phyloP scores from a whole-genome alignment of 2,329 filamentous ascomycete genomes.

The Nemania sp. region DNA sequence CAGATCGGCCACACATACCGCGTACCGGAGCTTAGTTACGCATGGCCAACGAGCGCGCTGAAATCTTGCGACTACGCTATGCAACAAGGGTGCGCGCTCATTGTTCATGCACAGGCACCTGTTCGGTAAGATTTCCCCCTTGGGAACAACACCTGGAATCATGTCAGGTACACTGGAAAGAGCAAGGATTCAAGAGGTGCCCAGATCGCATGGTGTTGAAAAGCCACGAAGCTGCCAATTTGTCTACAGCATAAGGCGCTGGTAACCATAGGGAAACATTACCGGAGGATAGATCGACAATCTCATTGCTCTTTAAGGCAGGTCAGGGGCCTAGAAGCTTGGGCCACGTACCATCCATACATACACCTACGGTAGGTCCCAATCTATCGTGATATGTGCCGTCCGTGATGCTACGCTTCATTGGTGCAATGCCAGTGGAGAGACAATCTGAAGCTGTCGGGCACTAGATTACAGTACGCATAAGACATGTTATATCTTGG shows the following conservation, averaged over 20 bases:
- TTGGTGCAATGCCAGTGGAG: background rate
- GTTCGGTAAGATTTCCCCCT: too few species aligned
- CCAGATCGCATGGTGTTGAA: conserved; percentile 6
- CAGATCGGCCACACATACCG: conserved; percentile 11
- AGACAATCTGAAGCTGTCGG: background rate
- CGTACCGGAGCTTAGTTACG: background rate
- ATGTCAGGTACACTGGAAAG: background rate
- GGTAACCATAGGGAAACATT: too few species aligned
- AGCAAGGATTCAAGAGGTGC: background rate
- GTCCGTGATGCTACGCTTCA: background rate
- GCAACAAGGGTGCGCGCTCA: too few species aligned
- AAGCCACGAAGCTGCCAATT: background rate
- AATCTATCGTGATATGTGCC: too few species aligned
- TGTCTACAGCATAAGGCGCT: too few species aligned
- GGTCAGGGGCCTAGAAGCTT: conserved; percentile 10
- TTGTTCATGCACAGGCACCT: too few species aligned
- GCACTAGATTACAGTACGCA: too few species aligned
- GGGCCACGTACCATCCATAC: conserved; percentile 11
- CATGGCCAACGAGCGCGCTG: too few species aligned
- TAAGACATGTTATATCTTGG: too few species aligned
- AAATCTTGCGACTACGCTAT: too few species aligned
- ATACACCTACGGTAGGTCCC: background rate
- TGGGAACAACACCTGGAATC: background rate
- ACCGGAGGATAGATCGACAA: conserved; percentile 12
- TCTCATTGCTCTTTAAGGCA: conserved; percentile 13